Base-by-base conservation (phyloP, 148 eudicot species). In the Silene uniflora region DNA sequence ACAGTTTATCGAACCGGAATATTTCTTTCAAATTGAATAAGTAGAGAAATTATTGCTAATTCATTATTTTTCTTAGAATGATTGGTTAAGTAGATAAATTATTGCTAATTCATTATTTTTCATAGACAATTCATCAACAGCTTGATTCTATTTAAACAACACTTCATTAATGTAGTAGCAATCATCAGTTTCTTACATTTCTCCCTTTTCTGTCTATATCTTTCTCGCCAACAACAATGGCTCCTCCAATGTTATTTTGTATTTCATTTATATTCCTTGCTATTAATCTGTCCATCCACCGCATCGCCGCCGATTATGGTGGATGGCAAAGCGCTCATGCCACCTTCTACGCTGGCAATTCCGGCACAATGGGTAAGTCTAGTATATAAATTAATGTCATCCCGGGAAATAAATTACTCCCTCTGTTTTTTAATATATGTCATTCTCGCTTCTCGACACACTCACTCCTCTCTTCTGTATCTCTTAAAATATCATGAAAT, bases 311-410 rank as follows among this genome's bases (percentile, higher is more conserved):
- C 42, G 87, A 72, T 69, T 83, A 83, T 69, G 90, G 92, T 7
- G 89, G 82, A 5, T 89, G 90, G 97, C 67, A 79, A 72, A 75
- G 62, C 46, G 97, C 86, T 72, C 93, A 93, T 85, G 96, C 93
- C 60, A 93, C 96, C 46, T 93, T 93, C 75, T 93, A 93, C 54
- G 96, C 91, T 22, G 98, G 93, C 5, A 84, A 88, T 0, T 83
- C 98, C n/a, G 98, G 96, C 76, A 93, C 98, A 32, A 93, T 93
- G 98, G 98, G 96, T 93, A 80, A 58, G 88, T 80, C 29, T 2
- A 12, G 16, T 11, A 6, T 16, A 12, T 62, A 22, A 1, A 39
- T 68, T 46, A 8, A 2, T 54, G 6, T 64, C 7, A 6, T 25
- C 3, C 11, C 10, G 16, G 2, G 9, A 10, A 27, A 27, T 10